These are phyloP conservation scores for Thalassiosira gravida DNA, from an alignment of 352 stramenopile genomes.

Conservation along the genomic window DNA sequence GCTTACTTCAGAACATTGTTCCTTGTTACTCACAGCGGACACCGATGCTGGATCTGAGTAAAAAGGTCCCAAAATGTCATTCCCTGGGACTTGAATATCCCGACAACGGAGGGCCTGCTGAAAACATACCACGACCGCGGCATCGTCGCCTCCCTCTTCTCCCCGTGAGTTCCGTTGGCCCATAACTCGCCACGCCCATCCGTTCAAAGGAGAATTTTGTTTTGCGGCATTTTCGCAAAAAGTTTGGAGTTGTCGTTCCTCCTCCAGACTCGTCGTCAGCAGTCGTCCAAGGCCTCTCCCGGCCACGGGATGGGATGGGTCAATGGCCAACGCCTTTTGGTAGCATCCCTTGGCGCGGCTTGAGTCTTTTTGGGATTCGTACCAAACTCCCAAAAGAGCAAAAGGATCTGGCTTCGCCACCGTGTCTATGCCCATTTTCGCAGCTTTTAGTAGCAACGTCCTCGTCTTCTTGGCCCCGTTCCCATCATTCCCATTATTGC, in stretches of 20 bases:
- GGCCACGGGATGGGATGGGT: conserved; percentile 75
- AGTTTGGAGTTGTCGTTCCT: conserved; percentile 18
- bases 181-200: conserved; percentile 75
- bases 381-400: conserved; percentile 73
- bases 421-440: conserved; percentile 76
- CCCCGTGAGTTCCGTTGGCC: conserved; percentile 45
- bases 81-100: conserved; percentile 65
- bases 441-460: conserved; percentile 70
- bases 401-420: conserved; percentile 66
- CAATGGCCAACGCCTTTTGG: conserved; percentile 60
- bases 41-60: conserved; percentile 43
- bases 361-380: conserved; percentile 62
- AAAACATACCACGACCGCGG: conserved; percentile 65
- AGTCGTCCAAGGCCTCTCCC: conserved; percentile 71
- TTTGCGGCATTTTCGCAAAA: conserved; percentile 47
- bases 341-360: conserved; percentile 67
- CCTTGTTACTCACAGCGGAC: no score
- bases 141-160: conserved; percentile 60
- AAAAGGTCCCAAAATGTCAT: conserved; percentile 58
- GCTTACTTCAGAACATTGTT: conserved; percentile 51
- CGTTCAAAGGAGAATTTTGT: conserved; percentile 52
- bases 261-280: conserved; percentile 19
- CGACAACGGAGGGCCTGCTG: conserved; percentile 67
- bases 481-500: conserved; percentile 11
- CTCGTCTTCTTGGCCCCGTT: conserved; percentile 34